phyloP scores from a whole-genome alignment of 2,329 filamentous ascomycete genomes.

The Fusarium pilosicola region DNA sequence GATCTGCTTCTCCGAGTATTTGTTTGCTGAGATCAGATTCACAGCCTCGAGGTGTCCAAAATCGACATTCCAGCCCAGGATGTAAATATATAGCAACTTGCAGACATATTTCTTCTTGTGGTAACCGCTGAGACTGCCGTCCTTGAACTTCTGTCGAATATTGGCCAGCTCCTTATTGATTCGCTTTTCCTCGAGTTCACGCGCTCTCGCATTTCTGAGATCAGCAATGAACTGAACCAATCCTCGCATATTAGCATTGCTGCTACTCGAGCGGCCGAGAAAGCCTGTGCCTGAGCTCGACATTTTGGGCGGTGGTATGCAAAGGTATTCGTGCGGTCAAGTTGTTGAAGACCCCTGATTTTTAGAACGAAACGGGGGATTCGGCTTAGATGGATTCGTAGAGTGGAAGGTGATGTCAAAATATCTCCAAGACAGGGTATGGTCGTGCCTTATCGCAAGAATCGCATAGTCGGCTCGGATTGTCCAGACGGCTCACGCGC shows the following conservation, averaged over 20 bases:
- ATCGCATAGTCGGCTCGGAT: slow-evolving; percentile 48
- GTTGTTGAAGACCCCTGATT: slow-evolving; percentile 42
- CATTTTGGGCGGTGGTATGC: slow-evolving; percentile 53
- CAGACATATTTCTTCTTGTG: slow-evolving; percentile 99
- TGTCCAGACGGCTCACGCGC: slow-evolving; percentile 42
- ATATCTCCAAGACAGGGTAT: slow-evolving; percentile 41
- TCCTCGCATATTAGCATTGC: slow-evolving; percentile 78
- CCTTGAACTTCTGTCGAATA: slow-evolving; percentile 98
- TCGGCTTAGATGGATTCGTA: slow-evolving; percentile 20
- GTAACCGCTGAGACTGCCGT: slow-evolving; percentile 92
- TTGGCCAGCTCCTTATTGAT: slow-evolving; percentile 99
- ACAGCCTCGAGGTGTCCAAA: slow-evolving; percentile 98
- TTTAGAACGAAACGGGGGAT: slow-evolving; percentile 15
- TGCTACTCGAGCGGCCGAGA: slow-evolving; percentile 72
- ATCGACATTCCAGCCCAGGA: slow-evolving; percentile 98
- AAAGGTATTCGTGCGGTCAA: slow-evolving; percentile 24
- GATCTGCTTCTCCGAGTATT: slow-evolving; percentile 99
- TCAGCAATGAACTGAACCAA: slow-evolving; percentile 99
- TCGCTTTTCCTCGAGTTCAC: slow-evolving; percentile 97
- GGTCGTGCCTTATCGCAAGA: slow-evolving; percentile 40
- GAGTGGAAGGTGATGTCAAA: slow-evolving; percentile 19
- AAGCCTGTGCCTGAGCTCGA: slow-evolving; percentile 69
- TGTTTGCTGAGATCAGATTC: slow-evolving; percentile 94
- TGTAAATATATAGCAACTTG: slow-evolving; percentile 99
- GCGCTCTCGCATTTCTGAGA: slow-evolving; percentile 89